Evolutionary conservation across 257 asterid species (phyloP).

Genomic region (Nicotiana sylvestris): DNA sequence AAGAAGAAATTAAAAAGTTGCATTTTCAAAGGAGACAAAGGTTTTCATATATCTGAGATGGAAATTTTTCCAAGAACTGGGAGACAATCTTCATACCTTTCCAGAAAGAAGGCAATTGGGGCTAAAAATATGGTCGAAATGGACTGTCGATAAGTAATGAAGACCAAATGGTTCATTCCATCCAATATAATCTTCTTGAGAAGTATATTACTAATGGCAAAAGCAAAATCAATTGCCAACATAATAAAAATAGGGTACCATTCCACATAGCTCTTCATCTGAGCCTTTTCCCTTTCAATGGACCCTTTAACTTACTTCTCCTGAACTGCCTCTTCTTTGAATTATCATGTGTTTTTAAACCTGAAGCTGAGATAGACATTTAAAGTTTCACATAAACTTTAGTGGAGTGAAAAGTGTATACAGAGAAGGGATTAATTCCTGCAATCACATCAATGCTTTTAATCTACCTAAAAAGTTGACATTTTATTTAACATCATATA

Average conservation of each 20-base stretch:
- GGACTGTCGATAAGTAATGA: slow-evolving; percentile 73
- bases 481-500: slow-evolving; percentile 8
- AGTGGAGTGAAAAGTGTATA: not conserved
- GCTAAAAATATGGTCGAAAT: slow-evolving; percentile 56
- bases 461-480: not conserved
- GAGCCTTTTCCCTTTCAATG: not conserved
- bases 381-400: slow-evolving; percentile 3
- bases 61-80: not conserved
- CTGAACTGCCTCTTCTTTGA: not conserved
- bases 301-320: not conserved
- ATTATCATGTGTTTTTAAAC: not conserved
- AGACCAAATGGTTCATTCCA: slow-evolving; percentile 59
- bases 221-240: slow-evolving; percentile 52
- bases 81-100: slow-evolving; percentile 35
- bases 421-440: slow-evolving; percentile 7
- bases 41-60: not conserved
- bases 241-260: slow-evolving; percentile 60
- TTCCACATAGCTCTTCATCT: slow-evolving; percentile 35
- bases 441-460: slow-evolving; percentile 18
- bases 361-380: slow-evolving; percentile 10
- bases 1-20: slow-evolving; percentile 4
- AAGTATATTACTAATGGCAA: slow-evolving; percentile 65
- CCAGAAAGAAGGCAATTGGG: slow-evolving; percentile 62
- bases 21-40: not conserved
- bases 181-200: slow-evolving; percentile 52